These are phyloP conservation scores for Heliocybe sulcata DNA, from an alignment of 1,284 basidiomycete species.

Conservation along the genomic window DNA sequence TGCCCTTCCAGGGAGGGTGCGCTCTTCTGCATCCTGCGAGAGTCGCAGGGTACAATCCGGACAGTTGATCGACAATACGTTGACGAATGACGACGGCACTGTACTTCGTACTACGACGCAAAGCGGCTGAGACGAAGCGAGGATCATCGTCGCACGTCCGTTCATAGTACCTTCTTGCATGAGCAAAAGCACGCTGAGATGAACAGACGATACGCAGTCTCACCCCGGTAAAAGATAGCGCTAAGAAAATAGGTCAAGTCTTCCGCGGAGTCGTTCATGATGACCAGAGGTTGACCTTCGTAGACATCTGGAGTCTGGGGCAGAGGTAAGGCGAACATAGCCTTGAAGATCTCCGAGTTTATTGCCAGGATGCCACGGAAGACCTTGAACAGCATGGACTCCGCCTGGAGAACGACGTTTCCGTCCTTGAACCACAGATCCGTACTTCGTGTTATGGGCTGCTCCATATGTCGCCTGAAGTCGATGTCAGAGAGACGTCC, in stretches of 20 bases:
- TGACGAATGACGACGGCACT: neutral
- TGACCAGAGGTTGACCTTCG: neutral
- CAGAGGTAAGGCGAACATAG: neutral
- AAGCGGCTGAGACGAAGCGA: neutral
- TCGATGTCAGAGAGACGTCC: no score
- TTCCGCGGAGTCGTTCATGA: neutral
- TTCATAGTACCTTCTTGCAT: no score
- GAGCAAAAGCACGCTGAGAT: no score
- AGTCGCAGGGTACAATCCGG: neutral
- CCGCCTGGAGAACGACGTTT: conserved; percentile 5
- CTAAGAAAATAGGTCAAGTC: neutral
- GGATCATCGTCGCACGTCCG: no score
- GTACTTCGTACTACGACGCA: neutral
- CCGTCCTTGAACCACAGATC: neutral
- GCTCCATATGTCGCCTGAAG: no score
- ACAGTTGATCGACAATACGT: neutral
- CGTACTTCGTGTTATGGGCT: neutral
- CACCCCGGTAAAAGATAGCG: neutral
- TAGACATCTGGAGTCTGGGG: neutral
- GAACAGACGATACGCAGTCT: neutral
- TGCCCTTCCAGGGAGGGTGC: no score
- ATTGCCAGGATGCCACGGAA: neutral
- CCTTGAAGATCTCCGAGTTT: neutral
- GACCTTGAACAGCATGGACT: conserved; percentile 1
- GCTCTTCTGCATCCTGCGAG: neutral